A percentile compares a stretch with the other conserved stretches of the same genome.
Evolutionary conservation across 345 rosid species (phyloP).

Genomic region (Moricandia arvensis): DNA sequence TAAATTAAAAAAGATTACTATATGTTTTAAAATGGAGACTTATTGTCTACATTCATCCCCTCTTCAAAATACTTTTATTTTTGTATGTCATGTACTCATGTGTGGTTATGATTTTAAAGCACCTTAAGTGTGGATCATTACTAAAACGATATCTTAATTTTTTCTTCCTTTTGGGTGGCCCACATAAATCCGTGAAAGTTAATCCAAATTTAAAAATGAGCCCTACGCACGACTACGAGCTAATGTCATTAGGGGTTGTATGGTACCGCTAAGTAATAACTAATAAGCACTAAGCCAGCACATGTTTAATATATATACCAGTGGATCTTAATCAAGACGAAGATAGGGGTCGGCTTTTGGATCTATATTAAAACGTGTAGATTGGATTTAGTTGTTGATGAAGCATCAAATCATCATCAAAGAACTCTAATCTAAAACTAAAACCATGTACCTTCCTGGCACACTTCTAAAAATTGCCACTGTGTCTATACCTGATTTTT

Average conservation of each 20-base stretch:
- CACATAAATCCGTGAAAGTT: neutral
- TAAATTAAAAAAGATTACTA: neutral
- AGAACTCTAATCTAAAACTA: no score
- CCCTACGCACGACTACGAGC: neutral
- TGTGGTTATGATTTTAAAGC: neutral
- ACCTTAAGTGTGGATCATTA: neutral
- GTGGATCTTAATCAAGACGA: neutral
- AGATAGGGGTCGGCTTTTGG: neutral
- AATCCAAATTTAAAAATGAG: neutral
- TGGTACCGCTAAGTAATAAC: neutral
- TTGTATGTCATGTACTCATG: neutral
- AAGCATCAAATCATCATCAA: no score
- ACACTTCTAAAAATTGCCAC: no score
- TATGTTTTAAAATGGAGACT: neutral
- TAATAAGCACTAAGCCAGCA: neutral
- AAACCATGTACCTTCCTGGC: no score
- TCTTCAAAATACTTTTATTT: neutral
- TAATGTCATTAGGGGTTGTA: neutral
- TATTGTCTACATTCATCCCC: conserved; percentile 4
- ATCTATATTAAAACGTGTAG: neutral
- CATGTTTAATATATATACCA: neutral
- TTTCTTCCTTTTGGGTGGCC: neutral
- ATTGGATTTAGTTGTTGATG: no score
- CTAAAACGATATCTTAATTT: neutral
- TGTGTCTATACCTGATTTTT: no score